Percentiles rank a stretch among this genome's conserved stretches.
phyloP scores from a whole-genome alignment of 2,329 filamentous ascomycete species.

The Monosporascus sp. region DNA sequence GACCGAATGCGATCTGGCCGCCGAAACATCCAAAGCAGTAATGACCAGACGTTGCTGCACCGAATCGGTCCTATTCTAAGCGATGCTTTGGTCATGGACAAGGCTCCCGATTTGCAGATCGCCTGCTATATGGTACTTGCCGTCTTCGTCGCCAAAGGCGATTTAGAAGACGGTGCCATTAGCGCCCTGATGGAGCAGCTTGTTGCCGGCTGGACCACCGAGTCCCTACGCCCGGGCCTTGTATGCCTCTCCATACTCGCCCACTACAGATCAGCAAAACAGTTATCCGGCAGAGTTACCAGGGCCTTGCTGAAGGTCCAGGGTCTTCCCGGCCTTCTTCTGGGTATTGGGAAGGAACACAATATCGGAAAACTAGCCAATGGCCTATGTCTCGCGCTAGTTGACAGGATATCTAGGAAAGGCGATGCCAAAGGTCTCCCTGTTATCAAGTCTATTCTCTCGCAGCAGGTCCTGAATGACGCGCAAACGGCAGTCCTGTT shows the following conservation, averaged over 20 bases:
- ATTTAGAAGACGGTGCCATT: constrained; percentile 73
- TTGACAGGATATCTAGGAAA: constrained; percentile 57
- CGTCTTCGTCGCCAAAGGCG: constrained; percentile 77
- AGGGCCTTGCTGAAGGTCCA: constrained; percentile 63
- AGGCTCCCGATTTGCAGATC: constrained; percentile 72
- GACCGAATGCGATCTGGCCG: constrained; percentile 73
- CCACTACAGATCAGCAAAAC: constrained; percentile 67
- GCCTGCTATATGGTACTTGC: constrained; percentile 89
- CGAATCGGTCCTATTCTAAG: constrained; percentile 65
- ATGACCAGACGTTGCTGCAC: constrained; percentile 72
- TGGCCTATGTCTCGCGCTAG: constrained; percentile 62
- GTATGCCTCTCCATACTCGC: constrained; percentile 77
- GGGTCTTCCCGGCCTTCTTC: constrained; percentile 53
- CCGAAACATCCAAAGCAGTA: constrained; percentile 68
- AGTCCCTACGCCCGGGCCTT: constrained; percentile 68
- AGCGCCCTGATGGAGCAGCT: constrained; percentile 87
- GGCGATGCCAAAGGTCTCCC: constrained; percentile 52
- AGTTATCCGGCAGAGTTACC: constrained; percentile 64
- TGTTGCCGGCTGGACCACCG: constrained; percentile 67
- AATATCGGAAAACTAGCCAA: constrained; percentile 67
- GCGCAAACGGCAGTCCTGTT: constrained; percentile 61
- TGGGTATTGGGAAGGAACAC: constrained; percentile 58
- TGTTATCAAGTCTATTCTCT: constrained; percentile 57
- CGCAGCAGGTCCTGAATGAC: constrained; percentile 55
- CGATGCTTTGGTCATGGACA: constrained; percentile 69